Base-by-base conservation (phyloP, 1,284 basidiomycete species). In the Ganoderma boninense region DNA sequence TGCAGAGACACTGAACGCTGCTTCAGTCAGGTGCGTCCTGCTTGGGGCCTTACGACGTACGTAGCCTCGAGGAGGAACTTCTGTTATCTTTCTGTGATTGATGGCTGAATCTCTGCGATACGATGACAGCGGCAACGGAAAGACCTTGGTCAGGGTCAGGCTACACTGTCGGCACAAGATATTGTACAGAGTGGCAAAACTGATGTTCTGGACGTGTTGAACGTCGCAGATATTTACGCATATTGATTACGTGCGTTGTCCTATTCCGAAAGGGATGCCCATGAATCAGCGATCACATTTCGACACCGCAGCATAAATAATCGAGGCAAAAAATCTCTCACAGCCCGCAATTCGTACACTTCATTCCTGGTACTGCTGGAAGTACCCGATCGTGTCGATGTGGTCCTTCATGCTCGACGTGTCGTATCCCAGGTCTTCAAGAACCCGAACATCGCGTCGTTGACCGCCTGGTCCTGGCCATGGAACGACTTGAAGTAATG, bases 361-460 rank as follows among this genome's bases (percentile, higher is more conserved):
- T 57, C 56, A 57, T 10, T 29, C 56, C 32, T 29, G 56, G 32
- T 57, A 32, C 56, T 57, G 29, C 56, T 35, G 29, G 56, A 57
- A 57, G 29, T 35, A 57, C 18, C 56, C 56, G 16, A 57, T 18
- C 18, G 35, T 57, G 18, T 57, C 56, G 29, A 57, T 35, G 32
- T 57, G 35, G 56, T 57, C 35, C 26, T 57, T 29, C 56, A 57
- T 57, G 16, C 1, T 11, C 32, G 56, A 57, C 56, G 56, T 57
- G 56, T 57, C 56, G 32, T 57, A 57, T 16, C 56, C 56, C 56
- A 57, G 18, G 32, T 35, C 29, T 20, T 35, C 14, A 57, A 32
- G 56, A 57, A 57, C 32, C 56, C 56, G 29, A 57, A 57, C 56
- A 29, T 35, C 56, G 56, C 56, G 29, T 57, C 56, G 56, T 57